Base-by-base conservation (phyloP, 805 yeast species). In the Wickerhamomyces ciferrii region DNA sequence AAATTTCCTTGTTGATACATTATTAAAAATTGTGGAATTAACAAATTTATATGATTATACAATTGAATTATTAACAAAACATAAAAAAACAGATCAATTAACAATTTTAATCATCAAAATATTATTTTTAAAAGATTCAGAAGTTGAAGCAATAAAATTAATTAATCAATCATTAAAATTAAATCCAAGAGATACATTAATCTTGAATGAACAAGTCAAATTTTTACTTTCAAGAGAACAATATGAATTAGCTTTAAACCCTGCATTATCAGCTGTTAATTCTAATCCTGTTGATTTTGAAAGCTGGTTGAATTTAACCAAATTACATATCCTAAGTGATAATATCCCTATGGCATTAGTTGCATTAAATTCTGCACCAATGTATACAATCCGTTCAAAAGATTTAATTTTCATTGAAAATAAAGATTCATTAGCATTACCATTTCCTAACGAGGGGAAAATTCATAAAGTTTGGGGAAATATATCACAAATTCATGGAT, bases 251-350 rank as follows among this genome's bases (percentile, higher is more conserved):
- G 96, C 96, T 0, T 60, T 79, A 17, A 63, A 70, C 20, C 66
- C 83, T 10, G 85, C 95, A 0, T 65, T 72, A 18, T 70, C 77
- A 23, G 78, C 90, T 5, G 81, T 85, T 18, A 70, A 76, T 43
- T 71, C 85, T 2, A 69, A 86, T n/a, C 96, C 96, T 0, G 71
- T 87, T 2, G 92, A 84, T 60, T 88, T 83, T 59, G 76, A 74
- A 43, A 69, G 84, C 25, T 88, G 96, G 96, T 77, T 76, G 48
- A 68, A 70, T 34, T 67, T 88, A 39, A 76, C 85, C 5, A 69
- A 80, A 49, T 75, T 80, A 32, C 82, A 87, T 55, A 72, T 84
- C 18, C 63, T 81, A 34, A 66, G 58, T 41, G 76, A 72, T 42
- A 79, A 87, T 56, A 79, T 71, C 53, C 68, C 70, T 36, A 71